Base-by-base conservation (phyloP, 768 basidiomycete genomes). In the Collybiopsis luxurians region DNA sequence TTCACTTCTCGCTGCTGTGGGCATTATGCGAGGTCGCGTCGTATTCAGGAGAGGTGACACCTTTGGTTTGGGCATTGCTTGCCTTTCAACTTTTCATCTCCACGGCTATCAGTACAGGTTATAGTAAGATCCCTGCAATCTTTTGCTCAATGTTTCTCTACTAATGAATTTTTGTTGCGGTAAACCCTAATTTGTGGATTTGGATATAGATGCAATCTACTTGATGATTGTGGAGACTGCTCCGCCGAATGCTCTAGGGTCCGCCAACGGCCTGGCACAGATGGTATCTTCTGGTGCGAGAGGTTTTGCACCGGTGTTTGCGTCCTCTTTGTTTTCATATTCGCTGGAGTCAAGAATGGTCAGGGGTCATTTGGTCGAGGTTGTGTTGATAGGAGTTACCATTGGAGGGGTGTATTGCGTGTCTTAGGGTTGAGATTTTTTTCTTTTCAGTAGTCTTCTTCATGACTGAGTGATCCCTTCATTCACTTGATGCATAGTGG, bases 261-360 rank as follows among this genome's bases (percentile, higher is more conserved):
- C 81, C 2, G 74, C 75, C 13, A 84, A 83, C 58, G 82, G 84
- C 2, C 58, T 85, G 34, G 82, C 75, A 4, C 84, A 87, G 65
- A 80, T 82, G 64, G 64, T 77, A 5, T 73, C 74, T 2, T 81
- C 79, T 0, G 67, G 74, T 3, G 71, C 78, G 60, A 74, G 84
- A 28, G 72, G 82, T 0, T 63, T 85, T 7, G 81, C 80, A 1
- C 85, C 85, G 0, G 73, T 80, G 12, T 61, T 78, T 19, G 76
- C 84, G 4, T 78, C 82, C 2, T 84, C 85, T 0, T 66, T 86
- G 15, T 86, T 83, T 60, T 79, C 86, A 1, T 60, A 82, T 0
- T 83, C 83, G 0, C 48, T 79, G 7, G 68, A 82, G 56, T 64
- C 64, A n/a, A n/a, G n/a, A n/a, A n/a, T n/a, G n/a, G n/a, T n/a